Conservation (phyloP, 495 filamentous ascomycete genomes). For the Delitschia confertaspora region DNA sequence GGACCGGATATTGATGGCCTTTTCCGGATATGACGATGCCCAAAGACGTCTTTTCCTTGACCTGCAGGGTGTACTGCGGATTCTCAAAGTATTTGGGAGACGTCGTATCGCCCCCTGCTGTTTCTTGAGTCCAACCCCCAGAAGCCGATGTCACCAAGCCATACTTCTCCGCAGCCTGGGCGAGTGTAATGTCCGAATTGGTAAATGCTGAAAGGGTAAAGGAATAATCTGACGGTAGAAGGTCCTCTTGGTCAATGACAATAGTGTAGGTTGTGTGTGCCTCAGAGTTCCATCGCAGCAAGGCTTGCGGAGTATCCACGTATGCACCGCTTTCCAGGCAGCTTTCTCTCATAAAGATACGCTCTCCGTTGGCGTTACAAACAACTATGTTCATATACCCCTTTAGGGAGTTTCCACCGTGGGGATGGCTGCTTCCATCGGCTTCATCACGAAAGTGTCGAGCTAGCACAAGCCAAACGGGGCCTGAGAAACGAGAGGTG, state of each 20-base stretch:
- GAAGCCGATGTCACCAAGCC: constrained; percentile 44
- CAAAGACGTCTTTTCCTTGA: constrained; percentile 49
- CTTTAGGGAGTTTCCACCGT: constrained; percentile 11
- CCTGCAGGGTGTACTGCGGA: constrained; percentile 67
- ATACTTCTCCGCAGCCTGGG: constrained; percentile 50
- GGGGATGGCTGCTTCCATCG: constrained; percentile 11
- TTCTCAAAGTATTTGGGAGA: constrained; percentile 68
- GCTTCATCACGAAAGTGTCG: constrained; percentile 59
- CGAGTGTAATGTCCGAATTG: constrained; percentile 47
- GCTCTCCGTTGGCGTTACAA: constrained; percentile 62
- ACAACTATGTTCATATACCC: constrained; percentile 80
- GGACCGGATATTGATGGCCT: constrained; percentile 54
- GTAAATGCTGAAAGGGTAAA: constrained; percentile 85
- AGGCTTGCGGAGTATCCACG: constrained; percentile 87
- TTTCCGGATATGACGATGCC: constrained; percentile 62
- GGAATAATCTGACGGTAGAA: constrained; percentile 57
- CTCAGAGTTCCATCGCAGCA: constrained; percentile 63
- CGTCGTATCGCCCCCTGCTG: constrained; percentile 75
- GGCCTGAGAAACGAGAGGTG: constrained; percentile 45
- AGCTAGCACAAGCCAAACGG: constrained; percentile 75
- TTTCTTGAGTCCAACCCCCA: constrained; percentile 64
- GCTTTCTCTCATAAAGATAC: constrained; percentile 62
- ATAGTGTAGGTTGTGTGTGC: constrained; percentile 58
- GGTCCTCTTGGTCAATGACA: constrained; percentile 67
- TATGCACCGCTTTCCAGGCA: constrained; percentile 64